phyloP scores from a whole-genome alignment of 2,329 filamentous ascomycete genomes.

The Colletotrichum sp. region DNA sequence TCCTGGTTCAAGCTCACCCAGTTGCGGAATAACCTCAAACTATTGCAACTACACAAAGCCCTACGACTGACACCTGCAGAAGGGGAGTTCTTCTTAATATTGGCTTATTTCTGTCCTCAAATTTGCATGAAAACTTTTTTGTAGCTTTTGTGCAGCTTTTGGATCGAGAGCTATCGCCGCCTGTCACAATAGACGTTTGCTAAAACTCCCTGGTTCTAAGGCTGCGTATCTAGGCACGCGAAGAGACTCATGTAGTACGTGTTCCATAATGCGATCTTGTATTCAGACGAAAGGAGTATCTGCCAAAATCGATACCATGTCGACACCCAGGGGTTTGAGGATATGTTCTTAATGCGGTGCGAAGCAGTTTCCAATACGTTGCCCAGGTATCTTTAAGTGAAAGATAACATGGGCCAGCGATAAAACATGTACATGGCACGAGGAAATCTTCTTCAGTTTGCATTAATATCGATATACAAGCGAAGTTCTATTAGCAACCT shows the following conservation, averaged over 20 bases:
- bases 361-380: not conserved
- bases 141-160: not conserved
- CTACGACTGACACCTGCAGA: not conserved
- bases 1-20: not conserved
- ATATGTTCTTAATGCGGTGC: not conserved
- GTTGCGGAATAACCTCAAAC: not conserved
- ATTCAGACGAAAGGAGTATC: not conserved
- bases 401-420: not conserved
- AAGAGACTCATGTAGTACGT: not conserved
- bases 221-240: not conserved
- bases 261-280: not conserved
- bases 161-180: not conserved
- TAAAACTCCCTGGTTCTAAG: not conserved
- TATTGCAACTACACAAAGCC: not conserved
- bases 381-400: not conserved
- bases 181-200: too few species aligned
- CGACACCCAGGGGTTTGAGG: not conserved
- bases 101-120: not conserved
- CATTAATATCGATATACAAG: not conserved
- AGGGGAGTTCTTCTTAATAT: not conserved
- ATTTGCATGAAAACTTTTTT: accelerated
- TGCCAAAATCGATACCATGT: not conserved
- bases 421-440: not conserved
- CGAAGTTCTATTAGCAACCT: not conserved
- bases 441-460: not conserved